phyloP scores from a whole-genome alignment of 495 filamentous ascomycete genomes.

The Sphaerosporella brunnea region DNA sequence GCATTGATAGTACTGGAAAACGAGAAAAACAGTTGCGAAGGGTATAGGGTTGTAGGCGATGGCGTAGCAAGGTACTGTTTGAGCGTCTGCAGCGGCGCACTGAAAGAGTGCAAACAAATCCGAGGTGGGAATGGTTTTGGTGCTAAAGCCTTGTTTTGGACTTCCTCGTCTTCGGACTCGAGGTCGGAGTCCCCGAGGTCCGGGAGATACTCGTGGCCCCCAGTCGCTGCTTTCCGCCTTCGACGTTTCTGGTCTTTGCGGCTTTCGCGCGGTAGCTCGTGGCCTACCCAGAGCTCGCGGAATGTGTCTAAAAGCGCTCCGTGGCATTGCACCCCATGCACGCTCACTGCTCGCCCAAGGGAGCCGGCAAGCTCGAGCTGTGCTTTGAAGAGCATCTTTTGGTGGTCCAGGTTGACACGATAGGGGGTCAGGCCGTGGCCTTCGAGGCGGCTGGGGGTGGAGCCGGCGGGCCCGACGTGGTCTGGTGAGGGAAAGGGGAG shows the following conservation, averaged over 20 bases:
- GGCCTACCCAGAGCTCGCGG: constrained; percentile 59
- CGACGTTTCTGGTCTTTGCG: constrained; percentile 38
- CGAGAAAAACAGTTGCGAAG: constrained; percentile 59
- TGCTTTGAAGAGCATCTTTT: constrained; percentile 53
- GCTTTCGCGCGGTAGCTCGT: constrained; percentile 52
- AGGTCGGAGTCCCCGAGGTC: constrained; percentile 27
- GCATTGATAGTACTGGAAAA: constrained; percentile 79
- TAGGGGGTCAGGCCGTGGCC: constrained; percentile 55
- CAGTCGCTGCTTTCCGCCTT: constrained; percentile 24
- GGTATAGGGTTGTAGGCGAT: constrained; percentile 38
- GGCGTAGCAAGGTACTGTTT: constrained; percentile 60
- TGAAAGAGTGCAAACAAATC: constrained; percentile 88
- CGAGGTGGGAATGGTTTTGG: constrained; percentile 61
- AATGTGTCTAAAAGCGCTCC: constrained; percentile 63
- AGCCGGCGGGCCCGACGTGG: constrained; percentile 30
- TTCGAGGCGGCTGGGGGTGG: constrained; percentile 62
- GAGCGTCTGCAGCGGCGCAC: constrained; percentile 55
- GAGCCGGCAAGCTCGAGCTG: constrained; percentile 78
- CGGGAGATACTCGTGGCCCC: constrained; percentile 30
- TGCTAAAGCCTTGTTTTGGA: constrained; percentile 8
- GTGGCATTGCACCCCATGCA: constrained; percentile 86
- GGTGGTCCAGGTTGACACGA: constrained; percentile 60
- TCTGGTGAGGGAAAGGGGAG: constrained; percentile 44
- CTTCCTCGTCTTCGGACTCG: constrained; percentile 19
- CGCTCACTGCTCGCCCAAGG: constrained; percentile 58